Evolutionary conservation across 306 rosid genomes (phyloP), one percentile per base, ranked within the genome.

Genomic region (Rubus idaeus): DNA sequence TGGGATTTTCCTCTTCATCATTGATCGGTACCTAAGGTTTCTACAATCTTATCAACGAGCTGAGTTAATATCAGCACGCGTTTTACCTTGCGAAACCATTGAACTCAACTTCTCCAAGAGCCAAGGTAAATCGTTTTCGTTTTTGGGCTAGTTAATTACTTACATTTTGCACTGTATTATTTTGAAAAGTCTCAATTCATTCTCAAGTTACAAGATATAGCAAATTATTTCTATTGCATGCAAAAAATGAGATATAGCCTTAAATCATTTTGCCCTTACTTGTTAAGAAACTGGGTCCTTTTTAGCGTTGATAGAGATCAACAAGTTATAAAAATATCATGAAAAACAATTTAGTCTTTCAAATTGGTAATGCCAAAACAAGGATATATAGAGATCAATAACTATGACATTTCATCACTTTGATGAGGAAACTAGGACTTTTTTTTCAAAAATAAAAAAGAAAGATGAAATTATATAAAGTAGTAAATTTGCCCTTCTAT

Each of bases 71-170:
- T 88, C 93, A 0, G 87, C 90, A 71, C 96, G 96, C 46, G 62
- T 88, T 52, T 83, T 92, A 50, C 86, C 97, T 12, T 77, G 86
- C 66, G 77, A 30, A 1, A 81, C 84, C 12, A 2, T 88, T 63
- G 97, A 92, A 41, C 86, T 92, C 14, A 90, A 73, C 82, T 90
- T 92, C 80, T 80, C 90, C 83, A 90, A 88, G 77, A 75, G 11
- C 39, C 86, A 79, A 58, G 90, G 93, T 89, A 81, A 13, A 8
- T 8, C 8, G 30, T 45, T 45, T 45, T 45, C 10, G 49, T 2
- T 3, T 45, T 30, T 30, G 35, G 20, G 64, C 40, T 60, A 26
- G 18, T 10, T 53, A 18, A 0, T 5, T 58, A 35, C 42, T 26
- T 58, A 10, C 65, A 60, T 10, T 30, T 26, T 62, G 42, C 39